Conservation (phyloP, 2,329 filamentous ascomycete genomes). For the Chalaropsis ovoidea region DNA sequence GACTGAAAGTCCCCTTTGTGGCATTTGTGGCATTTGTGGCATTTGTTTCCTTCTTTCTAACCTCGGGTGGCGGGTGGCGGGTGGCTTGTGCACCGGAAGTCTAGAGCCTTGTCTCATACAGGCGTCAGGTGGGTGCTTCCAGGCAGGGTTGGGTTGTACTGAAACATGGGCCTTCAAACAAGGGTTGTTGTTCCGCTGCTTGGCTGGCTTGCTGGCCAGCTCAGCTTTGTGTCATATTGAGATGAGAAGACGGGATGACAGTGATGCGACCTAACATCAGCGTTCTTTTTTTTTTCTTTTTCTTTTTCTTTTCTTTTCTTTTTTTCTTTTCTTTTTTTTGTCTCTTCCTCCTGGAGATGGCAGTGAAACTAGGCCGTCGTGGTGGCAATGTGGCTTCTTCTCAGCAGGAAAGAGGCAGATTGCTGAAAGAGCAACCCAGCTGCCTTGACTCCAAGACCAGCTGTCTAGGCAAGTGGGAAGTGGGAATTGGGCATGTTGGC, state of each 20-base stretch:
- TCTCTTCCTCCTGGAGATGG: neutral
- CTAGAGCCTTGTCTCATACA: neutral
- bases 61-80: neutral
- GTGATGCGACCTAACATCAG: neutral
- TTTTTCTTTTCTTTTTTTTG: too few relatives aligned
- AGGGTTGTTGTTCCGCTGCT: neutral
- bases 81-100: constrained; percentile 8
- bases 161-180: neutral
- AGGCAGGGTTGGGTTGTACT: neutral
- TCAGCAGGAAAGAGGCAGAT: neutral
- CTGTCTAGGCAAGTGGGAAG: too few relatives aligned
- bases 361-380: neutral
- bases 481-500: too few relatives aligned
- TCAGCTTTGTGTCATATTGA: constrained; percentile 1
- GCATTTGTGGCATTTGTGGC: too few relatives aligned
- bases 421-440: too few relatives aligned
- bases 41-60: neutral
- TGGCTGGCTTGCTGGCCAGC: neutral
- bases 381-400: neutral
- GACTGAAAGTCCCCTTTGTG: neutral
- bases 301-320: too few relatives aligned
- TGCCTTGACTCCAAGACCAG: too few relatives aligned
- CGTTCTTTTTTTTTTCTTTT: neutral
- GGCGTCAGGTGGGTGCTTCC: neutral
- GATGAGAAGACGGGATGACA: constrained; percentile 3